Evolutionary conservation across 1,284 basidiomycete species (phyloP).

Genomic region (Malassezia pachydermatis): DNA sequence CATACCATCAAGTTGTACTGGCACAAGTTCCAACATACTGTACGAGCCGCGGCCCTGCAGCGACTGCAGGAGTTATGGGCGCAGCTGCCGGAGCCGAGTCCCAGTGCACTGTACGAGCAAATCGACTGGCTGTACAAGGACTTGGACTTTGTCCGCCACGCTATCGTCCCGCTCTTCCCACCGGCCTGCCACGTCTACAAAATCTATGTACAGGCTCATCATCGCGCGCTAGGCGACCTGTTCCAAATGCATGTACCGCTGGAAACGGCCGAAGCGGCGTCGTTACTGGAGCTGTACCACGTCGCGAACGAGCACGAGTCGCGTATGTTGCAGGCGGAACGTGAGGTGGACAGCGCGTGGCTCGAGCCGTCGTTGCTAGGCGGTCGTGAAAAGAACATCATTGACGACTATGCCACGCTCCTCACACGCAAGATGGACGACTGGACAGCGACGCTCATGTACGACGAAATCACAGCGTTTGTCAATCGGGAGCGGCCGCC

Average conservation of each 20-base stretch:
- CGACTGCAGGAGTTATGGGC: conserved; percentile 64
- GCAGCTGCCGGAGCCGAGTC: conserved; percentile 53
- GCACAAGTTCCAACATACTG: conserved; percentile 72
- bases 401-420: conserved; percentile 88
- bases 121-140: conserved; percentile 90
- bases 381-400: conserved; percentile 81
- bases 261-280: conserved; percentile 69
- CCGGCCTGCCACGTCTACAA: conserved; percentile 75
- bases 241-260: conserved; percentile 63
- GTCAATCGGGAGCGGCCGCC: conserved; percentile 71
- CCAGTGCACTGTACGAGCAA: conserved; percentile 52
- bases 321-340: conserved; percentile 75
- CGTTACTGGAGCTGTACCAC: conserved; percentile 72
- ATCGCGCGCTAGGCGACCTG: conserved; percentile 71
- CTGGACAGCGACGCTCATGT: conserved; percentile 90
- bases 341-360: conserved; percentile 51
- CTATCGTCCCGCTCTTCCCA: conserved; percentile 85
- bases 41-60: conserved; percentile 65
- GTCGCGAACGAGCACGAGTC: conserved; percentile 93
- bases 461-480: conserved; percentile 77
- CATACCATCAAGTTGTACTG: conserved; percentile 92
- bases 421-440: conserved; percentile 94
- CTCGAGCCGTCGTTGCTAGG: conserved; percentile 62
- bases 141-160: conserved; percentile 74
- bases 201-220: conserved; percentile 78